phyloP scores from a whole-genome alignment of 1,284 basidiomycete genomes.

The Phellopilus nigrolimitatus region DNA sequence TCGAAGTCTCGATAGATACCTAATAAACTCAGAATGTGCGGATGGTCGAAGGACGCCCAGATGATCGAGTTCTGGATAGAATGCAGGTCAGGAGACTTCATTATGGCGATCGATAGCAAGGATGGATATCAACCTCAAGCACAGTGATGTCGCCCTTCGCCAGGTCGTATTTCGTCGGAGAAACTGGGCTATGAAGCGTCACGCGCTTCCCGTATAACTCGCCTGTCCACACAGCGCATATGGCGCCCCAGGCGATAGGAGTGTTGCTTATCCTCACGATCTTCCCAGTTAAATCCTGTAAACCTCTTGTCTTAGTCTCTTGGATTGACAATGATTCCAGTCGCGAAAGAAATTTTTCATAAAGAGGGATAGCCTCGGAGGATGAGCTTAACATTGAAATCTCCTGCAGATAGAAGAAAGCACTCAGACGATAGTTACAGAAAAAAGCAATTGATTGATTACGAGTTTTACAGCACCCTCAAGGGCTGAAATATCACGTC shows the following conservation, averaged over 20 bases:
- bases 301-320: background rate
- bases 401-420: background rate
- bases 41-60: slow-evolving; percentile 17
- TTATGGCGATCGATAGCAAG: background rate
- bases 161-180: background rate
- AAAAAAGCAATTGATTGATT: background rate
- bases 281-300: slow-evolving; percentile 17
- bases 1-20: slow-evolving; percentile 12
- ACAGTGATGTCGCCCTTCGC: slow-evolving; percentile 1
- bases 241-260: slow-evolving; percentile 16
- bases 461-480: slow-evolving; percentile 8
- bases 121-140: slow-evolving; percentile 4
- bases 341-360: slow-evolving; percentile 9
- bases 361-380: slow-evolving; percentile 6
- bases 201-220: slow-evolving; percentile 19
- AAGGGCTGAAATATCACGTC: slow-evolving; percentile 4
- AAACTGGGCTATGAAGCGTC: slow-evolving; percentile 3
- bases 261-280: slow-evolving; percentile 9
- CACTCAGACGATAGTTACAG: no score
- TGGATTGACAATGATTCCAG: background rate
- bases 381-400: slow-evolving; percentile 1
- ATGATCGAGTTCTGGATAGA: background rate
- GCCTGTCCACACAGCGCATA: slow-evolving; percentile 12
- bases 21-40: slow-evolving; percentile 12
- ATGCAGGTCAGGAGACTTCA: background rate